Base-by-base conservation (phyloP, 441 rosid genomes). In the Viola pubescens region DNA sequence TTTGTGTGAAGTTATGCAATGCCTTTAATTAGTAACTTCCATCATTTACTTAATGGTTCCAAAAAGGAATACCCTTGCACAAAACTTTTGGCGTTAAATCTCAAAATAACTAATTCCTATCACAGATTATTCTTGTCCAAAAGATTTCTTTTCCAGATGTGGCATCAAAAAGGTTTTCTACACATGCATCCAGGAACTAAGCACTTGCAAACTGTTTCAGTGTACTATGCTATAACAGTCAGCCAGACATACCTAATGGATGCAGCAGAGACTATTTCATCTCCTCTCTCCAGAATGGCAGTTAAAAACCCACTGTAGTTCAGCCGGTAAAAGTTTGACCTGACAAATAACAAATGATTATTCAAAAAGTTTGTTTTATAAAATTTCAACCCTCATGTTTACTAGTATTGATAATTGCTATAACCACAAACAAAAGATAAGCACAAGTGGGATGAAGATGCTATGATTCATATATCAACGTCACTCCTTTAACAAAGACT, bases 241-340 rank as follows among this genome's bases (percentile, higher is more conserved):
- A 19, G 26, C 26, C 38, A 60, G 49, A 7, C 56, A 64, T 75
- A 90, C 99, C 99, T 83, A 69, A 94, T 84, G 63, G 99, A 83
- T 59, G 99, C 99, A 61, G 82, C 96, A 70, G 79, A 73, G 54
- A 83, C 67, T 42, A 85, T 74, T 77, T 94, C 99, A 75, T 90
- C 99, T 50, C 83, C 91, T 71, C 74, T 85, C 78, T 90, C 97
- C 65, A 94, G 76, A 79, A 87, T 75, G 53, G 84, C 86, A 16
- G 95, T 88, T 49, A 79, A 70, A 76, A 94, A 94, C 58, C 80
- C 85, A 71, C 83, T 68, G 66, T 76, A 94, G 65, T 90, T 81
- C 55, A 88, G 75, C 63, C 97, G 78, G 47, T 78, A 82, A 69
- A 86, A 86, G 76, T 88, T 94, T 65, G 99, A 94, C 75, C 99